A percentile compares a stretch with the other conserved stretches of the same genome.
Evolutionary conservation across 495 filamentous ascomycete species (phyloP).

Genomic region (Xylaria telfairii): DNA sequence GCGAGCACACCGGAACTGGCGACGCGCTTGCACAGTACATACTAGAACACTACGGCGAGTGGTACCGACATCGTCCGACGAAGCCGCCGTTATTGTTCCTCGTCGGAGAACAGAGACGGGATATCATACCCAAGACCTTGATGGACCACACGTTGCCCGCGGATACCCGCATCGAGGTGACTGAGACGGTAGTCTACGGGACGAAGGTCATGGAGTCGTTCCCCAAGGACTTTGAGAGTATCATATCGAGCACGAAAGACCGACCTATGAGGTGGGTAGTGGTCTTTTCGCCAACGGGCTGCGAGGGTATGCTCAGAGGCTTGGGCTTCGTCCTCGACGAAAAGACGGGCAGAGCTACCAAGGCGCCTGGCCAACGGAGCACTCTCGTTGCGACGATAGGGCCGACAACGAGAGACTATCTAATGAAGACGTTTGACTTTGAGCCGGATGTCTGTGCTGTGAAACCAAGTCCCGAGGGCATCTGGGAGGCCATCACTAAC

Average conservation of each 20-base stretch:
- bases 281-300: constrained; percentile 91
- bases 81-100: constrained; percentile 80
- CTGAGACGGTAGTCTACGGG: constrained; percentile 84
- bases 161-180: constrained; percentile 61
- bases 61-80: constrained; percentile 42
- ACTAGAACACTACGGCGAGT: constrained; percentile 67
- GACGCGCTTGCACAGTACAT: constrained; percentile 79
- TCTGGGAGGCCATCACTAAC: constrained; percentile 69
- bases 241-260: constrained; percentile 49
- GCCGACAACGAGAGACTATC: constrained; percentile 84
- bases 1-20: constrained; percentile 81
- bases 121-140: constrained; percentile 84
- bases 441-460: constrained; percentile 82
- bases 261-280: constrained; percentile 74
- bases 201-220: constrained; percentile 82
- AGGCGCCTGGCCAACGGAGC: constrained; percentile 37
- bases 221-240: constrained; percentile 62
- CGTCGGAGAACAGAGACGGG: constrained; percentile 83
- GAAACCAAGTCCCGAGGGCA: constrained; percentile 81
- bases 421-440: constrained; percentile 69
- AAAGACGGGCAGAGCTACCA: constrained; percentile 50
- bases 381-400: constrained; percentile 86
- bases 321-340: constrained; percentile 62
- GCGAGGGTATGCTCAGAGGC: constrained; percentile 76
- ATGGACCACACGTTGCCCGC: constrained; percentile 55